A percentile compares a stretch with the other conserved stretches of the same genome.
These are phyloP conservation scores for Sergeia podlipaevii DNA, from an alignment of 208 protist species.

Conservation along the genomic window DNA sequence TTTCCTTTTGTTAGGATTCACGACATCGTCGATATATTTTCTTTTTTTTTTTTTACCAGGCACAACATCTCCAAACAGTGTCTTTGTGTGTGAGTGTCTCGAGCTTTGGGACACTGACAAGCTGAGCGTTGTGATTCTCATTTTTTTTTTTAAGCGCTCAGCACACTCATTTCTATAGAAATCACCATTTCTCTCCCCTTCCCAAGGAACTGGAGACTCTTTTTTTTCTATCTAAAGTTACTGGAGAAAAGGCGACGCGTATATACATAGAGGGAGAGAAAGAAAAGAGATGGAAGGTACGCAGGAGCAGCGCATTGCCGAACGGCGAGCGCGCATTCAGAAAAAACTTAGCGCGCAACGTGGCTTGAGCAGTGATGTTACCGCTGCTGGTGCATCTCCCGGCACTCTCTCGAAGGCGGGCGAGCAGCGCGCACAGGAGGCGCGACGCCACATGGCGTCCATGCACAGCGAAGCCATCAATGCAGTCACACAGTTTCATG, in stretches of 20 bases:
- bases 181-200: not conserved
- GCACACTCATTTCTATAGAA: not conserved
- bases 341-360: constrained; percentile 8
- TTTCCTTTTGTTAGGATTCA: constrained; percentile 3
- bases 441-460: constrained; percentile 37
- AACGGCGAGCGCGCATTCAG: constrained; percentile 47
- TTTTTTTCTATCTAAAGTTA: not conserved
- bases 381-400: not conserved
- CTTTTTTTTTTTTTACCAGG: not conserved
- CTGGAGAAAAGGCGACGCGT: not conserved
- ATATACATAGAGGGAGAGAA: constrained; percentile 6
- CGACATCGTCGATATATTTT: constrained; percentile 1
- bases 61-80: not conserved
- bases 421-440: constrained; percentile 38
- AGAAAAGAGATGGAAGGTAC: constrained; percentile 19
- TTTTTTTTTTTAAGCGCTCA: not conserved
- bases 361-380: constrained; percentile 3
- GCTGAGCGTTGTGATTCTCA: not conserved
- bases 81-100: not conserved
- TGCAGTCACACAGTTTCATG: constrained; percentile 57
- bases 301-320: constrained; percentile 55
- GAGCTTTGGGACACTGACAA: too few species aligned
- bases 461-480: constrained; percentile 32
- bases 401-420: constrained; percentile 15
- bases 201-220: too few species aligned